A percentile compares a stretch with the other conserved stretches of the same genome.
These are phyloP conservation scores for Leishmania lainsoni DNA, from an alignment of 208 protist species.

Conservation along the genomic window DNA sequence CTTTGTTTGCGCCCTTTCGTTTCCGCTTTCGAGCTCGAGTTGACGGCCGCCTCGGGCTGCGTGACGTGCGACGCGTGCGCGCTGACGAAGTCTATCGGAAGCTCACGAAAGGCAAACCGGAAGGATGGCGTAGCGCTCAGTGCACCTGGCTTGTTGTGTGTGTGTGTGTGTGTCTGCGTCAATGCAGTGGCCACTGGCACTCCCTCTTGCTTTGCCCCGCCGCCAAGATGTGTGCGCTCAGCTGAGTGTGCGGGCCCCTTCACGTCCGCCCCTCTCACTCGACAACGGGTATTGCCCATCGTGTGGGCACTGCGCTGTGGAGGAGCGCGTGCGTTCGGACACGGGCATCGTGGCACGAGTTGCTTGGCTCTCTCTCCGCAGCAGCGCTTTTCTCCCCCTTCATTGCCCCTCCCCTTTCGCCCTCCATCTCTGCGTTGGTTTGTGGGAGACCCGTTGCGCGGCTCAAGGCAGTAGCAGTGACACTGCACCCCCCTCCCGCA, in stretches of 20 bases:
- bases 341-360: neutral
- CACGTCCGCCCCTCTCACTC: neutral
- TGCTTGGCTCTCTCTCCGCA: neutral
- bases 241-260: neutral
- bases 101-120: neutral
- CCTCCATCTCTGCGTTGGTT: neutral
- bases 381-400: neutral
- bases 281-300: neutral
- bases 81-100: neutral
- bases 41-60: neutral
- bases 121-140: neutral
- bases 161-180: neutral
- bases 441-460: constrained; percentile 1
- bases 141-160: neutral
- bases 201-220: neutral
- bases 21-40: neutral
- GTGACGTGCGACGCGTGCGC: neutral
- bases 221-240: neutral
- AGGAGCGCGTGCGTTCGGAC: neutral
- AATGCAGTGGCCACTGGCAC: neutral
- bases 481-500: neutral
- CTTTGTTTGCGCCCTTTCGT: neutral
- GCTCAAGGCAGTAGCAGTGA: neutral
- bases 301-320: neutral
- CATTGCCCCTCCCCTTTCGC: neutral